Conservation (phyloP, 805 yeast genomes). For the Ogataea salicorniae region DNA sequence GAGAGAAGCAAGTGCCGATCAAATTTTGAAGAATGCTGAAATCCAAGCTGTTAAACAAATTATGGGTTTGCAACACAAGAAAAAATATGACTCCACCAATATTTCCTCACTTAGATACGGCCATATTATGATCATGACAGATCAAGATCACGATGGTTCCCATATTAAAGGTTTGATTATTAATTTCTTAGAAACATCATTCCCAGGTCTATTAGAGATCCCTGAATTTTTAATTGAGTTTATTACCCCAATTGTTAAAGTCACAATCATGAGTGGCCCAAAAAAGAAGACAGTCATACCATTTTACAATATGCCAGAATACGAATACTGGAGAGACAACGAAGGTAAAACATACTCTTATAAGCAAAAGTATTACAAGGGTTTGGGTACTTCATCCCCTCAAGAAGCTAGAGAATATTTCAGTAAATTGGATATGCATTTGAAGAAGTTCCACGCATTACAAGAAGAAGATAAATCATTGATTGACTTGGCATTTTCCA, state of each 20-base stretch:
- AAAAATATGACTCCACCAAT: slow-evolving; percentile 58
- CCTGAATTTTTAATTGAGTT: slow-evolving; percentile 93
- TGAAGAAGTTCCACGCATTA: slow-evolving; percentile 78
- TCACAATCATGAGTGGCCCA: slow-evolving; percentile 63
- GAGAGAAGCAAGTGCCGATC: slow-evolving; percentile 95
- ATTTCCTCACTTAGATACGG: slow-evolving; percentile 82
- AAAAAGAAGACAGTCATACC: slow-evolving; percentile 51
- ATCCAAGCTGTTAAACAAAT: slow-evolving; percentile 93
- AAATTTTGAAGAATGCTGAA: slow-evolving; percentile 86
- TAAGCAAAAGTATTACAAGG: slow-evolving; percentile 95
- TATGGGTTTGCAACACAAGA: slow-evolving; percentile 92
- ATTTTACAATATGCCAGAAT: slow-evolving; percentile 94
- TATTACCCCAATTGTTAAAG: slow-evolving; percentile 94
- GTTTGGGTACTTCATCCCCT: slow-evolving; percentile 91
- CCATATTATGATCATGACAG: slow-evolving; percentile 98
- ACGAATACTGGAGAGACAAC: slow-evolving; percentile 84
- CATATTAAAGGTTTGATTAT: slow-evolving; percentile 95
- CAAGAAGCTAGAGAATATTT: slow-evolving; percentile 87
- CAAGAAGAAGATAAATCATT: slow-evolving; percentile 70
- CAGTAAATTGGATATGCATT: slow-evolving; percentile 75
- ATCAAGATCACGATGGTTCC: slow-evolving; percentile 99
- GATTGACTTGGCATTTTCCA: slow-evolving; percentile 91
- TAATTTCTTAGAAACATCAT: slow-evolving; percentile 86
- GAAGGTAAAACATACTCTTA: slow-evolving; percentile 74
- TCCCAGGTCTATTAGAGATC: slow-evolving; percentile 85